Percentiles rank a stretch among this genome's conserved stretches.
Evolutionary conservation across 2,329 filamentous ascomycete species (phyloP).

Genomic region (Aureobasidium musti): DNA sequence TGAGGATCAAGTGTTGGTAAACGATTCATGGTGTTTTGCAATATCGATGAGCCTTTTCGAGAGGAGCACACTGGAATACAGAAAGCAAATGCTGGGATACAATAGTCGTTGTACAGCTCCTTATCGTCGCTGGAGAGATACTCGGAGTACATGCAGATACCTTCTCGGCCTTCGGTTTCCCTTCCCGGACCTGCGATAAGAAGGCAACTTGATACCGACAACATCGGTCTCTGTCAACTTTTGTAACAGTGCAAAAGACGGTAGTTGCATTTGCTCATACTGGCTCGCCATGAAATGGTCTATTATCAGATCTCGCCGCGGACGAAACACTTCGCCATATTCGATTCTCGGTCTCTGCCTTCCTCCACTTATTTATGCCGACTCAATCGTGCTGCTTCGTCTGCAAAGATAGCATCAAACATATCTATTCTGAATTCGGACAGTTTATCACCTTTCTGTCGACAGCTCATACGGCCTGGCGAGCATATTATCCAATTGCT

Average conservation of each 20-base stretch:
- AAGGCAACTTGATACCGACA: conserved; percentile 9
- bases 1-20: conserved; percentile 21
- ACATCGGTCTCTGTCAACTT: neutral
- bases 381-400: neutral
- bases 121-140: neutral
- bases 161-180: conserved; percentile 5
- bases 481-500: neutral
- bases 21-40: conserved; percentile 6
- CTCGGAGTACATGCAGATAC: neutral
- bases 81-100: no score
- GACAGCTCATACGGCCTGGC: neutral
- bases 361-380: neutral
- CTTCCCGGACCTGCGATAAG: neutral
- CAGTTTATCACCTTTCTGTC: neutral
- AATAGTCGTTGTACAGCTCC: neutral
- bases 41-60: neutral
- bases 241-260: no score
- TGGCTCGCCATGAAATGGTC: no score
- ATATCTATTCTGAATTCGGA: no score
- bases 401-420: neutral
- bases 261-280: no score
- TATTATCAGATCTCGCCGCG: neutral
- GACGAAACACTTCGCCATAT: neutral
- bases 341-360: neutral
- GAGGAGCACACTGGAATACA: no score